Evolutionary conservation across 192 early-diverging fungal genomes (phyloP), one percentile per base, ranked within the genome.

Genomic region (Diversispora eburnea): DNA sequence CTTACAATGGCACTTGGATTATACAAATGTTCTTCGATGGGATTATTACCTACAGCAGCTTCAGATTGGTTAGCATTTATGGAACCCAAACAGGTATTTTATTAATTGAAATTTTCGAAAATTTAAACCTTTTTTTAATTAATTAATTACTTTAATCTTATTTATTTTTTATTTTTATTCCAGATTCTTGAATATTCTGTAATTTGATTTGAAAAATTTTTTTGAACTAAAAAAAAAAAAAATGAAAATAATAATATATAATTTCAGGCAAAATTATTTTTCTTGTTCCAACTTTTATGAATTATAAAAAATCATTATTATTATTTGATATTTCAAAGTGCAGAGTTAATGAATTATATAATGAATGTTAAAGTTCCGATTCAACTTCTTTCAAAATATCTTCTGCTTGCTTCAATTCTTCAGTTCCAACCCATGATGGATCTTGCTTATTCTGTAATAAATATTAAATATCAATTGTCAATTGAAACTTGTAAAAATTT

Each of bases 1-100:
- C 83, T 86, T 33, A 91, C 89, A 9, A 84, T 99, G 33, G 77
- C 85, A 3, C 81, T 99, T 59, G 98, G 95, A 42, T 79, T 99
- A 57, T 99, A 93, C 80, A 95, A 98, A 56, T 88, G 92, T 76
- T 87, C 88, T 42, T 84, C 90, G 57, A 98, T 99, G 96, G 98
- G 98, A 17, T 77, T 99, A 51, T 80, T 99, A 74, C 98, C 98
- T 0, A 98, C 95, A 0, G 86, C 94, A 0, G 82, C 89, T 12
- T 94, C 91, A 0, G 97, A 99, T 82, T 99, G 97, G 97, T 82
- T 99, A 45, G 92, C 94, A 0, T 99, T 99, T 78, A 74, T 96
- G 63, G 88, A 89, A 42, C 85, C 86, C 15, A 92, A 91, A 76
- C 70, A 61, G 39, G 79, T 84, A 39, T 8, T 77, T 1, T 80